Conservation (phyloP, 2,329 filamentous ascomycete genomes). For the Rugonectria rugulosa region DNA sequence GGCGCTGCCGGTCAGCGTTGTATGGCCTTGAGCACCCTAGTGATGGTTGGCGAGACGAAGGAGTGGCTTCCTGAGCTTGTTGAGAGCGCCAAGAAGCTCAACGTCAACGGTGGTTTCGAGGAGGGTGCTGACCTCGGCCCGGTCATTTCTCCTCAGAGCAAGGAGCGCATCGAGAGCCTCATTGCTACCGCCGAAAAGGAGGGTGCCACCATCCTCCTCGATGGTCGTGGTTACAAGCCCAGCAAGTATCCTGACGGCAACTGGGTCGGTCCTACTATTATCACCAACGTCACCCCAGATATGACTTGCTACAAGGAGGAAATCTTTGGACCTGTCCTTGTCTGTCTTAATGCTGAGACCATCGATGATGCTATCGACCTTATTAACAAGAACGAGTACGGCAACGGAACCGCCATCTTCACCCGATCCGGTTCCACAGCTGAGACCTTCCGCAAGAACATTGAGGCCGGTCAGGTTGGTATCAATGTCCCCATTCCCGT, state of each 20-base stretch:
- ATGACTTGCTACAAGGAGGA: slow-evolving; percentile 89
- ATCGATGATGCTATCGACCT: slow-evolving; percentile 81
- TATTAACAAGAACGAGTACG: slow-evolving; percentile 87
- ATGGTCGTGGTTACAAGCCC: slow-evolving; percentile 78
- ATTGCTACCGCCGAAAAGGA: slow-evolving; percentile 81
- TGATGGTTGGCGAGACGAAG: slow-evolving; percentile 86
- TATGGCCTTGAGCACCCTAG: slow-evolving; percentile 85
- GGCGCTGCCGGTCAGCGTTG: slow-evolving; percentile 86
- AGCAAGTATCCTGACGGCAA: slow-evolving; percentile 85
- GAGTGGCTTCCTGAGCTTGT: slow-evolving; percentile 82
- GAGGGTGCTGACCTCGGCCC: slow-evolving; percentile 80
- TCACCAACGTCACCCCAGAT: slow-evolving; percentile 78
- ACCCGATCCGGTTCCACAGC: slow-evolving; percentile 80
- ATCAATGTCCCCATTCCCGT: slow-evolving; percentile 85
- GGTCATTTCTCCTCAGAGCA: slow-evolving; percentile 81
- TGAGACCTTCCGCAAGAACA: slow-evolving; percentile 78
- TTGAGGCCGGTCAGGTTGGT: slow-evolving; percentile 85
- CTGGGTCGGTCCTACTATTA: slow-evolving; percentile 85
- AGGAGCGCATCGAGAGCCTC: slow-evolving; percentile 77
- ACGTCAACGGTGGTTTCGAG: slow-evolving; percentile 83
- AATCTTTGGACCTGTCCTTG: slow-evolving; percentile 85
- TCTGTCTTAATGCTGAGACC: slow-evolving; percentile 80
- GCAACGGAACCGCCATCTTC: slow-evolving; percentile 87
- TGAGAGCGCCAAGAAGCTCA: slow-evolving; percentile 75
- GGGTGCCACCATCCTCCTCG: slow-evolving; percentile 82